phyloP scores from a whole-genome alignment of 1,284 basidiomycete species.

The Rugosomyces carneus region DNA sequence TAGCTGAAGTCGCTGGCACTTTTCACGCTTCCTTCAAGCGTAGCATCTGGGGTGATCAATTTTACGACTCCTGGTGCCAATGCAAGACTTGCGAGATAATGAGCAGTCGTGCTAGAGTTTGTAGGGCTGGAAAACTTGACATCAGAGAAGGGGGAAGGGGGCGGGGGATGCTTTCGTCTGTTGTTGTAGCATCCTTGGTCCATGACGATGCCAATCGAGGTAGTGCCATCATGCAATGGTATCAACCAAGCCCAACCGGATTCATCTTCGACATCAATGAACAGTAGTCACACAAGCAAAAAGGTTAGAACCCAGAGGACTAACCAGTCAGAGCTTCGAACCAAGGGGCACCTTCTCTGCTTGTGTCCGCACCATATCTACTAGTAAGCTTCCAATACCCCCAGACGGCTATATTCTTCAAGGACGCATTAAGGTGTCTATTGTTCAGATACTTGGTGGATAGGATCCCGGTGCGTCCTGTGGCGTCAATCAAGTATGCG shows the following conservation, averaged over 20 bases:
- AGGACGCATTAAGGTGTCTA: constrained; percentile 56
- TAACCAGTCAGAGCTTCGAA: constrained; percentile 68
- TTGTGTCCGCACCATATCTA: constrained; percentile 51
- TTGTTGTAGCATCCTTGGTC: constrained; percentile 47
- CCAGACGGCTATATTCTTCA: constrained; percentile 74
- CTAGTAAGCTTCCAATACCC: constrained; percentile 61
- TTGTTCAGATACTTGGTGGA: constrained; percentile 64
- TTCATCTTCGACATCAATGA: constrained; percentile 42
- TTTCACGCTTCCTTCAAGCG: constrained; percentile 39
- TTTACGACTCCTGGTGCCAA: constrained; percentile 50
- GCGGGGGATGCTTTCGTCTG: constrained; percentile 32
- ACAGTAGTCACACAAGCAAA: not conserved
- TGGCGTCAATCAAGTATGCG: constrained; percentile 64
- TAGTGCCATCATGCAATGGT: constrained; percentile 61
- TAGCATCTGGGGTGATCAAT: constrained; percentile 46
- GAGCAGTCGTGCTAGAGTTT: constrained; percentile 32
- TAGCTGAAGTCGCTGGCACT: constrained; percentile 63
- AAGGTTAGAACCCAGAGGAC: constrained; percentile 11
- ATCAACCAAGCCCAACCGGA: constrained; percentile 78
- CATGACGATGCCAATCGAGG: constrained; percentile 68
- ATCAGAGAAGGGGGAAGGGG: constrained; percentile 29
- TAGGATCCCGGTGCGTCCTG: constrained; percentile 60
- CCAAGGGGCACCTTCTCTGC: constrained; percentile 55
- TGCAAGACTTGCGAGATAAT: constrained; percentile 43
- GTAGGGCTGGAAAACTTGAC: constrained; percentile 21